Conservation (phyloP, 1,284 basidiomycete species). For the Pholiota adiposa region DNA sequence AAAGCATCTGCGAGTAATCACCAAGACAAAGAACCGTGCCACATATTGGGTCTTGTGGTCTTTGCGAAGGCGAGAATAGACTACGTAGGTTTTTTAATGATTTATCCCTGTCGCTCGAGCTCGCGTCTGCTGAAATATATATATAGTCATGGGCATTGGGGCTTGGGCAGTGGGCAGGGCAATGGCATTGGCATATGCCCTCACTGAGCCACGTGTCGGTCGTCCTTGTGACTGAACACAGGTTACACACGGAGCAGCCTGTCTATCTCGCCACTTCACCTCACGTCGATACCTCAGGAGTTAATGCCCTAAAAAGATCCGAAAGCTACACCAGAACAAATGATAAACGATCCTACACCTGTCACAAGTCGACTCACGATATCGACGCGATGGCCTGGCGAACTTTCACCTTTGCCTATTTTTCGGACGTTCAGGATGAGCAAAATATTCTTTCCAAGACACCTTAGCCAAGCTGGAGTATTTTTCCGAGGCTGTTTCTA, state of each 20-base stretch:
- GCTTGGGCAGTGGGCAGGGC: too few species aligned
- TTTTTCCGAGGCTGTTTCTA: slow-evolving; percentile 21
- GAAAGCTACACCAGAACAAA: neutral
- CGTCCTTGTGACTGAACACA: neutral
- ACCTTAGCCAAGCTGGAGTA: neutral
- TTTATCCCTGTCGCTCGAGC: too few species aligned
- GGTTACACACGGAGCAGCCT: neutral
- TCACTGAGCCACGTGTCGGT: neutral
- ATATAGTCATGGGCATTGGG: too few species aligned
- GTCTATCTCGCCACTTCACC: neutral
- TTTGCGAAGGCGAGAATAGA: neutral
- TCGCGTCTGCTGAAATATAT: too few species aligned
- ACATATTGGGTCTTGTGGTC: neutral
- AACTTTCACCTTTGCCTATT: neutral
- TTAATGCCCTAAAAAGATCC: neutral
- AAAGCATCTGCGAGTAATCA: too few species aligned
- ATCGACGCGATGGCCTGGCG: neutral
- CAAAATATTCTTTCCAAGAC: neutral
- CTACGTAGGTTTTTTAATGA: too few species aligned
- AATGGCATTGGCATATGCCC: too few species aligned
- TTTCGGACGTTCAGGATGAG: neutral
- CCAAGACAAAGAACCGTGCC: too few species aligned
- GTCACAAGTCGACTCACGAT: neutral
- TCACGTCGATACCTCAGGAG: neutral
- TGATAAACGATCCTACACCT: neutral